These are phyloP conservation scores for Phytophthora citricola DNA, from an alignment of 352 stramenopile species.

Conservation along the genomic window DNA sequence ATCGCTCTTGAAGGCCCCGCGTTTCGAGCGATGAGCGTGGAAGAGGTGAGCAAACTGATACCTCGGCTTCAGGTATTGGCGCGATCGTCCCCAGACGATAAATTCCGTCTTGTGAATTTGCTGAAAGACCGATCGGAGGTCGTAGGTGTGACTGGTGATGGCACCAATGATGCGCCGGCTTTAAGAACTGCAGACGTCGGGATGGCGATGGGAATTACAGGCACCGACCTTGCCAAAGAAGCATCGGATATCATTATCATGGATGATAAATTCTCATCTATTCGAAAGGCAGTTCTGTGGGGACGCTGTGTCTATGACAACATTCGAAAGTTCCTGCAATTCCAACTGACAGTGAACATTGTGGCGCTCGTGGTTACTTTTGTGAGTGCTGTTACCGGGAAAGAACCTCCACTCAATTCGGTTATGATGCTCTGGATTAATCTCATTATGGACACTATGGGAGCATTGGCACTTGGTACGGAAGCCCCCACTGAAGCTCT, in stretches of 20 bases:
- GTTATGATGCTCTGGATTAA: slow-evolving; percentile 93
- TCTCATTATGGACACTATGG: slow-evolving; percentile 89
- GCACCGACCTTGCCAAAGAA: slow-evolving; percentile 84
- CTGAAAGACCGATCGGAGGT: slow-evolving; percentile 78
- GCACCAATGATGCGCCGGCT: slow-evolving; percentile 83
- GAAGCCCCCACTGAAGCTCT: slow-evolving; percentile 72
- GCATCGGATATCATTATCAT: slow-evolving; percentile 90
- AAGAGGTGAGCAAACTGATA: slow-evolving; percentile 70
- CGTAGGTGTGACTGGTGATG: slow-evolving; percentile 82
- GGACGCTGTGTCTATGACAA: slow-evolving; percentile 87
- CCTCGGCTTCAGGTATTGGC: slow-evolving; percentile 91
- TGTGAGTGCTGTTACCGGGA: slow-evolving; percentile 81
- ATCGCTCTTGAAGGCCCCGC: slow-evolving; percentile 92
- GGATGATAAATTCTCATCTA: slow-evolving; percentile 89
- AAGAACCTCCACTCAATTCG: slow-evolving; percentile 82
- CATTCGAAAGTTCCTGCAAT: slow-evolving; percentile 88
- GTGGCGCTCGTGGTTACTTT: slow-evolving; percentile 83
- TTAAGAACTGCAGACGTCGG: slow-evolving; percentile 77
- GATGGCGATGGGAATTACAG: slow-evolving; percentile 83
- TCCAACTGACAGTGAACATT: slow-evolving; percentile 88
- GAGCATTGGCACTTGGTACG: slow-evolving; percentile 71
- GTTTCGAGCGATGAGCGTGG: slow-evolving; percentile 88
- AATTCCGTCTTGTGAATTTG: slow-evolving; percentile 95
- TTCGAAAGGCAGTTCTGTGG: slow-evolving; percentile 80
- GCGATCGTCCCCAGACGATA: slow-evolving; percentile 96